Conservation (phyloP, 1,284 basidiomycete species). For the Papiliotrema terrestris region DNA sequence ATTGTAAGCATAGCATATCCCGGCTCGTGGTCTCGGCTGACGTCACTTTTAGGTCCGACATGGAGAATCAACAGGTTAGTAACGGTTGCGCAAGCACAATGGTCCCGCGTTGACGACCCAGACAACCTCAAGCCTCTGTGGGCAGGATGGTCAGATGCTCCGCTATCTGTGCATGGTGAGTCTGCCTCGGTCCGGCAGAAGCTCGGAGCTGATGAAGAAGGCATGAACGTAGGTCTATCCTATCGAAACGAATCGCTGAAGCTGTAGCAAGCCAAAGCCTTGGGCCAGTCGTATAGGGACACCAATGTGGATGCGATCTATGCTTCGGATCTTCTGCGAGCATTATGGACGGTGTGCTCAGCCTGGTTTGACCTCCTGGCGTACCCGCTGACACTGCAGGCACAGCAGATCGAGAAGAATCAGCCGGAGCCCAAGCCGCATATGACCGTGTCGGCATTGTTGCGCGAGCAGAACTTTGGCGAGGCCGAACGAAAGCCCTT, state of each 20-base stretch:
- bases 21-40: background rate
- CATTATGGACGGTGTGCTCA: conserved; percentile 50
- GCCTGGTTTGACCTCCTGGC: background rate
- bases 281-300: conserved; percentile 62
- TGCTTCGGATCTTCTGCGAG: conserved; percentile 74
- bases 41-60: conserved; percentile 60
- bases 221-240: background rate
- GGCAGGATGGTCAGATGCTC: conserved; percentile 82
- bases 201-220: conserved; percentile 3
- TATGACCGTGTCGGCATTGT: conserved; percentile 31
- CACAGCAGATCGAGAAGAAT: conserved; percentile 44
- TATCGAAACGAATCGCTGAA: background rate
- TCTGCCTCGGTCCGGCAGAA: conserved; percentile 6
- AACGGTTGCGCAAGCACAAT: conserved; percentile 20
- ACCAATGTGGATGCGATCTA: conserved; percentile 65
- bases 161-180: conserved; percentile 75
- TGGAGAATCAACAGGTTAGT: conserved; percentile 70
- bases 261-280: conserved; percentile 76
- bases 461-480: conserved; percentile 49
- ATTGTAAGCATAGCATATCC: conserved; percentile 30
- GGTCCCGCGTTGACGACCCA: conserved; percentile 1
- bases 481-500: conserved; percentile 35
- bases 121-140: conserved; percentile 55
- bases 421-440: conserved; percentile 36
- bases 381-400: conserved; percentile 19